Evolutionary conservation across 2,329 filamentous ascomycete species (phyloP), one percentile per base, ranked within the genome.

Genomic region (Colletotrichum coccodes): DNA sequence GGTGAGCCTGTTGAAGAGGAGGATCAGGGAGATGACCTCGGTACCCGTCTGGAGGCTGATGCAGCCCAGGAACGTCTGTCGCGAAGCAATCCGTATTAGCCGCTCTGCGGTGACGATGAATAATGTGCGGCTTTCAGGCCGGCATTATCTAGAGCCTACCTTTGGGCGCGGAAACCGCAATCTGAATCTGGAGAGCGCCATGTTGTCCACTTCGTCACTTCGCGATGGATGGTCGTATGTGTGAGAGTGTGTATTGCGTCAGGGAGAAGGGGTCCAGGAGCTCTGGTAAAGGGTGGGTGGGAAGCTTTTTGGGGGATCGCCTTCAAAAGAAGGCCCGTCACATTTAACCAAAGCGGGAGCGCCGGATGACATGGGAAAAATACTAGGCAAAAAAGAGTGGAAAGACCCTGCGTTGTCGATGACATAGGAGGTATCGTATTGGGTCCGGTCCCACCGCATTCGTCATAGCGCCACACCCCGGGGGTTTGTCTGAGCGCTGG

Each of bases 1-100:
- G 57, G 94, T 95, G 73, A 95, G 89, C 81, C 97, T 97, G 86
- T 98, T 98, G 83, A 98, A 91, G 63, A 97, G 86, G 72, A 97
- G 89, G 12, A 92, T 90, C 70, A 96, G 86, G 5, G 92, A 91
- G 75, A 97, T 94, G 75, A 98, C 87, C 74, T 96, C 94, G 53
- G 93, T 91, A 73, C 94, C 95, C 38, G 93, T 95, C 75, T 94
- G 92, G 62, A 98, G 90, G 77, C 92, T 93, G 84, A 97, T 92
- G 76, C 94, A 85, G 78, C 93, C 94, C 72, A 97, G 88, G 79
- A 97, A 95, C 53, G 90, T 91, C 94, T 97, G 78, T 59, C 42
- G 49, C 28, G 26, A 36, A 7, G n/a, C 23, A 42, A 38, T 7
- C 23, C 40, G 7, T 38, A 38, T 70, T 23, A 64, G 58, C 21